Percentiles rank a stretch among this genome's conserved stretches.
phyloP scores from a whole-genome alignment of 371 early-diverging fungal genomes.

The Scutellospora calospora region DNA sequence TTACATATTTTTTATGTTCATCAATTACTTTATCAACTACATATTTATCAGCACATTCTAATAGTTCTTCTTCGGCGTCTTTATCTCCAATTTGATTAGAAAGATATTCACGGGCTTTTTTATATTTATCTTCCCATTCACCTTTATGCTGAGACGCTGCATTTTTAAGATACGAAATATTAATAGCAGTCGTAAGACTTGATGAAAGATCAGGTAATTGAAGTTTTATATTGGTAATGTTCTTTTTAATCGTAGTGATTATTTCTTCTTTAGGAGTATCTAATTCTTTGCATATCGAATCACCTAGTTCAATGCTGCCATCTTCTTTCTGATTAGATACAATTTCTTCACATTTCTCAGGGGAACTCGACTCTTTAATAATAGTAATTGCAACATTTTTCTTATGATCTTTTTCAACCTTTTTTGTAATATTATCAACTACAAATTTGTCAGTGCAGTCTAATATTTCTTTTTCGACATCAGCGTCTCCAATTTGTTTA shows the following conservation, averaged over 20 bases:
- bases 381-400: neutral
- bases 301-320: neutral
- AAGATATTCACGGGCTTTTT: too few species aligned
- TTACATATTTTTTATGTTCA: too few species aligned
- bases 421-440: constrained; percentile 18
- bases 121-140: too few species aligned
- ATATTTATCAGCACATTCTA: too few species aligned
- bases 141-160: too few species aligned
- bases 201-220: too few species aligned
- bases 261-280: neutral
- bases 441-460: neutral
- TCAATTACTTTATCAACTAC: too few species aligned
- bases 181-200: too few species aligned
- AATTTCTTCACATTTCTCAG: neutral
- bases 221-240: too few species aligned
- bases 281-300: neutral
- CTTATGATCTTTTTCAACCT: neutral
- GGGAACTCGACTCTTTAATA: neutral
- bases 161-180: too few species aligned
- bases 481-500: neutral
- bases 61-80: too few species aligned
- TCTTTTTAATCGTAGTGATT: neutral
- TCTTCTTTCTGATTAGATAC: constrained; percentile 11
- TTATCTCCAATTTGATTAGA: too few species aligned
- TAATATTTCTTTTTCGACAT: neutral